Percentiles rank a stretch among this genome's conserved stretches.
These are phyloP conservation scores for Boletus insuetus DNA, from an alignment of 768 basidiomycete genomes.

Conservation along the genomic window DNA sequence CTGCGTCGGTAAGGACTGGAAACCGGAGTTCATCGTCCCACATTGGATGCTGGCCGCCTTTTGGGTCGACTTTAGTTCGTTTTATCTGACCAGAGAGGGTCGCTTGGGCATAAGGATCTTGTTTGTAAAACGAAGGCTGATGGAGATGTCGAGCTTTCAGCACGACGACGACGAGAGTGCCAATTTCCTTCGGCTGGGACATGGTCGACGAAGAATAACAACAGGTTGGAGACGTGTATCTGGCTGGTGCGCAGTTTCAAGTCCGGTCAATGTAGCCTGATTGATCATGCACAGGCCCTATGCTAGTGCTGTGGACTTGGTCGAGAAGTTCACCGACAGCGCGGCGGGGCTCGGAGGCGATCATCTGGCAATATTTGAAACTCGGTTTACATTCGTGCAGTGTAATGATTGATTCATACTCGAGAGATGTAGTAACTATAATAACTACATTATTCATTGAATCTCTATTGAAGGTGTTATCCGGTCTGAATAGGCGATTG, in stretches of 20 bases:
- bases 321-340: too few relatives aligned
- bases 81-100: conserved; percentile 59
- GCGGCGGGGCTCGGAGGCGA: too few relatives aligned
- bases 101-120: conserved; percentile 79
- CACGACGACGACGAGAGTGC: conserved; percentile 81
- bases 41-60: conserved; percentile 89
- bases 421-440: too few relatives aligned
- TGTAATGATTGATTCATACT: too few relatives aligned
- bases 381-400: too few relatives aligned
- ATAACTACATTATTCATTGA: too few relatives aligned
- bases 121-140: conserved; percentile 85
- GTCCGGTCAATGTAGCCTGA: too few relatives aligned
- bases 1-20: conserved; percentile 59
- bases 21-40: conserved; percentile 92
- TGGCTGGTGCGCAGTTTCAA: neutral
- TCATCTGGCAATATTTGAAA: too few relatives aligned
- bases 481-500: too few relatives aligned
- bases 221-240: neutral
- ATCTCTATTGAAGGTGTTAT: too few relatives aligned
- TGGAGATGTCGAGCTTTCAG: conserved; percentile 85
- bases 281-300: too few relatives aligned
- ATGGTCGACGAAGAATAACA: conserved; percentile 5
- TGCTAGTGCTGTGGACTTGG: too few relatives aligned
- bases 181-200: conserved; percentile 50
- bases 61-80: conserved; percentile 70